Evolutionary conservation across 768 basidiomycete genomes (phyloP).

Genomic region (Coprinellus micaceus): DNA sequence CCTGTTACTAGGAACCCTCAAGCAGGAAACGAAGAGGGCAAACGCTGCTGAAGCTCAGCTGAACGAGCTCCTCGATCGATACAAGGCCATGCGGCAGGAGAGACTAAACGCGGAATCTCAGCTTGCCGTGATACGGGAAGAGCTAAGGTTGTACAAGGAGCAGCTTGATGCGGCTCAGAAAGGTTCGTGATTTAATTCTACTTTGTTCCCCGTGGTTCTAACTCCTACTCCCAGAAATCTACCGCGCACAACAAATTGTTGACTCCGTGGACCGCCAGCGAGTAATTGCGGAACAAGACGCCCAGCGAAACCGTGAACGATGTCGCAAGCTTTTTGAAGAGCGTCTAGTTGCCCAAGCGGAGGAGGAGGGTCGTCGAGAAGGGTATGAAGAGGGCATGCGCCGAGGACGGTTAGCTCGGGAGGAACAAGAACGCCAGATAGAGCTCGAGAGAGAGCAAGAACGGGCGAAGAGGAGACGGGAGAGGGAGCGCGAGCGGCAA

Average conservation of each 20-base stretch:
- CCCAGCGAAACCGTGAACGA: conserved; percentile 40
- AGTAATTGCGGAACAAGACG: conserved; percentile 45
- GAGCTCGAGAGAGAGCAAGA: conserved; percentile 1
- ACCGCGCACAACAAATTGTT: conserved; percentile 50
- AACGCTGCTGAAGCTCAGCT: conserved; percentile 34
- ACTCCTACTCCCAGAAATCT: conserved; percentile 36
- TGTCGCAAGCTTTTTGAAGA: conserved; percentile 45
- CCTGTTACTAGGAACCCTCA: neutral
- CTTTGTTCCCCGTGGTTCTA: neutral
- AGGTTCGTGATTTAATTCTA: conserved; percentile 22
- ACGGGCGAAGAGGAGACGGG: conserved; percentile 7
- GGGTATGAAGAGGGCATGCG: conserved; percentile 50
- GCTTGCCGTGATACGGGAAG: conserved; percentile 35
- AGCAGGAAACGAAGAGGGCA: conserved; percentile 33
- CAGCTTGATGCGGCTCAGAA: conserved; percentile 57
- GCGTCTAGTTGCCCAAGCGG: conserved; percentile 44
- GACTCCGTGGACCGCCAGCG: conserved; percentile 45
- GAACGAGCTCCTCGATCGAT: conserved; percentile 27
- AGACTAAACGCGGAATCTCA: conserved; percentile 28
- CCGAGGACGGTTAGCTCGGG: conserved; percentile 23
- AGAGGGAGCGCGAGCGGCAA: conserved; percentile 1
- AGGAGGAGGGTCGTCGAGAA: conserved; percentile 49
- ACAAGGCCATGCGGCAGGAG: conserved; percentile 30
- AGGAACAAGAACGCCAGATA: conserved; percentile 5
- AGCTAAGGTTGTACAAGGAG: conserved; percentile 52